Percentiles rank a stretch among this genome's conserved stretches.
Conservation (phyloP, 1,284 basidiomycete genomes). For the Pyrrhoderma noxium region DNA sequence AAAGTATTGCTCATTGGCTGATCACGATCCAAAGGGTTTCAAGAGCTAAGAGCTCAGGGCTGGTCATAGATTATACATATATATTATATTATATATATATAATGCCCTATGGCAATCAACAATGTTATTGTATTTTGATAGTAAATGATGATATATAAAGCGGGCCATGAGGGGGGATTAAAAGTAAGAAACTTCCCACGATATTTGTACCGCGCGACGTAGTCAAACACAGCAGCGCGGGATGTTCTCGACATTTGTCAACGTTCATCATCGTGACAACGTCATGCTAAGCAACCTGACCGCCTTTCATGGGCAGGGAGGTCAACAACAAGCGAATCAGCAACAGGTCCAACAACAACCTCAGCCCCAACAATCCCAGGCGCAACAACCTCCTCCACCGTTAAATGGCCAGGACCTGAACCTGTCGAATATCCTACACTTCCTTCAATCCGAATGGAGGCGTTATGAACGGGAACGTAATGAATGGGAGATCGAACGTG, state of each 20-base stretch:
- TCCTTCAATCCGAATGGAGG: slow-evolving; percentile 96
- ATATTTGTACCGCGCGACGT: too few relatives aligned
- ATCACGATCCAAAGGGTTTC: too few relatives aligned
- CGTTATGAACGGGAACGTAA: slow-evolving; percentile 95
- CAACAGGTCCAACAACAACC: slow-evolving; percentile 47
- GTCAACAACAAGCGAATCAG: slow-evolving; percentile 41
- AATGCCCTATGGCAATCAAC: too few relatives aligned
- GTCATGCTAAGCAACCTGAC: slow-evolving; percentile 42
- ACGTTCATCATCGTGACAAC: slow-evolving; percentile 1
- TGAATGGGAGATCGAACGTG: slow-evolving; percentile 99
- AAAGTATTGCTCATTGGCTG: too few relatives aligned
- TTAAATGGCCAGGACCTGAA: slow-evolving; percentile 85
- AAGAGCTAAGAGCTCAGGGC: too few relatives aligned
- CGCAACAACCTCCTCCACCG: slow-evolving; percentile 64
- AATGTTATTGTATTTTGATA: too few relatives aligned
- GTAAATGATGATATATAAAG: too few relatives aligned
- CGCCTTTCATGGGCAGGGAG: slow-evolving; percentile 35
- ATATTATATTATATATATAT: too few relatives aligned
- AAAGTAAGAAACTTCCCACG: too few relatives aligned
- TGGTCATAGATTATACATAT: too few relatives aligned
- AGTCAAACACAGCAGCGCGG: too few relatives aligned
- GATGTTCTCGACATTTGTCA: neutral
- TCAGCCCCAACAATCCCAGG: slow-evolving; percentile 46
- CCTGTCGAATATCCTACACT: slow-evolving; percentile 92
- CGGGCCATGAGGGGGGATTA: too few relatives aligned